These are phyloP conservation scores for Posidonia oceanica DNA, from an alignment of 116 monocot species.

Conservation along the genomic window DNA sequence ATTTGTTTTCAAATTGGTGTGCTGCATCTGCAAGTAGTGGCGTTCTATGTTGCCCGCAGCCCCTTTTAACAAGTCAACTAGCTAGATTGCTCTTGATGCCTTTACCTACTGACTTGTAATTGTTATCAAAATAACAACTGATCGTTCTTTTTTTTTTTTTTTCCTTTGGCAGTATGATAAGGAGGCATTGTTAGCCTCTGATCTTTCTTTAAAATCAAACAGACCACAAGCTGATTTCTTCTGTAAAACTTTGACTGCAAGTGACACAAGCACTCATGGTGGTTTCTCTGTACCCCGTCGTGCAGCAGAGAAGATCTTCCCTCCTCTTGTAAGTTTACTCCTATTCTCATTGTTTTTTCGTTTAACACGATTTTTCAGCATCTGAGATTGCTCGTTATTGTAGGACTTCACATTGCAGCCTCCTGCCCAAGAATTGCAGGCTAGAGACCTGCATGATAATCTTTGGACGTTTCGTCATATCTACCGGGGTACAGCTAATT, in stretches of 20 bases:
- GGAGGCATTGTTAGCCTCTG: slow-evolving; percentile 72
- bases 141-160: neutral
- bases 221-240: slow-evolving; percentile 80
- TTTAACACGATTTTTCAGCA: neutral
- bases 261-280: slow-evolving; percentile 97
- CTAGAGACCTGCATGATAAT: slow-evolving; percentile 81
- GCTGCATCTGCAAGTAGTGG: too few species aligned
- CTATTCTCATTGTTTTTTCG: slow-evolving; percentile 6
- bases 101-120: too few species aligned
- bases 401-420: slow-evolving; percentile 91
- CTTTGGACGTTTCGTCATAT: slow-evolving; percentile 90
- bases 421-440: slow-evolving; percentile 89
- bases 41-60: too few species aligned
- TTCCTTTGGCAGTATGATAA: slow-evolving; percentile 44
- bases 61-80: too few species aligned
- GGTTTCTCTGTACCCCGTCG: slow-evolving; percentile 98
- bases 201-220: slow-evolving; percentile 50
- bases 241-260: slow-evolving; percentile 94
- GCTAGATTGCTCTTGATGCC: too few species aligned
- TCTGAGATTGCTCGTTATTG: neutral
- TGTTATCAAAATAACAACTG: too few species aligned
- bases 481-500: slow-evolving; percentile 45
- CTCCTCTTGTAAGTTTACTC: slow-evolving; percentile 51
- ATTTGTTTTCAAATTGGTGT: too few species aligned
- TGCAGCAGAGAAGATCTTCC: slow-evolving; percentile 95